Evolutionary conservation across 2,329 filamentous ascomycete genomes (phyloP), one percentile per base, ranked within the genome.

Genomic region (Cladophialophora psammophila): DNA sequence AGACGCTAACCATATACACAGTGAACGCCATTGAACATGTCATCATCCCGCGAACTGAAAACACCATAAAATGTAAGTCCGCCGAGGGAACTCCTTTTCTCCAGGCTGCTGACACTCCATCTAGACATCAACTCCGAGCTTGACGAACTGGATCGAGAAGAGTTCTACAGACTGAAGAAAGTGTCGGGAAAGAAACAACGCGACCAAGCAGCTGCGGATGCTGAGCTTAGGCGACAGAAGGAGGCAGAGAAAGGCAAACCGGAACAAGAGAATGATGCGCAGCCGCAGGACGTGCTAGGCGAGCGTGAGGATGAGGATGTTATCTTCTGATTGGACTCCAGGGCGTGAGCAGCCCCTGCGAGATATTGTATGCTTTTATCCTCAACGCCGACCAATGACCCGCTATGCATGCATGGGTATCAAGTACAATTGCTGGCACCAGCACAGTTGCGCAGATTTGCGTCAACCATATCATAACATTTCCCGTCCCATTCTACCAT

Each of bases 91-190:
- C 15, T 10, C 13, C 31, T 48, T 40, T 1, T 6, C 6, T 31
- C 6, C 10, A 42, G 35, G 26, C 15, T 13, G 26, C 60, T 63
- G 55, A 71, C 65, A 72, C 58, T 48, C 57, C 67, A 67, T 42
- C 38, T 66, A 91, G 89, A 98, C 77, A 98, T 98, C 85, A 98
- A 98, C 82, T 97, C 94, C 0, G 95, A 99, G 79, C 87, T 99
- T 15, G 95, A 99, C 77, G 95, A 99, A 81, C 85, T 99, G 59
- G 96, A 98, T 80, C 88, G 95, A 84, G 95, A 98, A 79, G 95
- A 99, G 78, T 99, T 99, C 79, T 99, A 97, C 81, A 87, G 95
- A 72, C 81, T 99, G 77, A 99, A 99, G 83, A 99, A 99, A 85
- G 91, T 94, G 40, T 91, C 92, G 56, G 87, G 87, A 78, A 94